These are phyloP conservation scores for Helichrysum umbraculigerum DNA, from an alignment of 129 eudicot species.

Conservation along the genomic window DNA sequence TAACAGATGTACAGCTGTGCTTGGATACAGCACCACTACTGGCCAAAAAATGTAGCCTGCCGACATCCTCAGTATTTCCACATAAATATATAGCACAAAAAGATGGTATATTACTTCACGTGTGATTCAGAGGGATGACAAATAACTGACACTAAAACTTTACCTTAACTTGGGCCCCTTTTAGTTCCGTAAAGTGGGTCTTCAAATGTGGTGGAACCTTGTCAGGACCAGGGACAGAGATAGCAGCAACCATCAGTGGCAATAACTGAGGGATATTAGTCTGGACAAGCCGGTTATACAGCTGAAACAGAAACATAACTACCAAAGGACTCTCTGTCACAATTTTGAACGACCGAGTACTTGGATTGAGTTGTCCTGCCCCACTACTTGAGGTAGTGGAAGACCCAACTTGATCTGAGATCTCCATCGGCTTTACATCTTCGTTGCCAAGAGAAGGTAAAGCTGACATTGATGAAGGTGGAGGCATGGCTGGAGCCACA, in stretches of 20 bases:
- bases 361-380: conserved; percentile 83
- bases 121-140: neutral
- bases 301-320: conserved; percentile 95
- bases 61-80: conserved; percentile 11
- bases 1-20: neutral
- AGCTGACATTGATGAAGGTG: conserved; percentile 51
- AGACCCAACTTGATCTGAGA: conserved; percentile 79
- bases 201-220: conserved; percentile 90
- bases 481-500: conserved; percentile 60
- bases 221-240: conserved; percentile 93
- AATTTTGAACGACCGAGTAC: conserved; percentile 88
- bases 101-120: conserved; percentile 14
- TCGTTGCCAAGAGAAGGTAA: conserved; percentile 63
- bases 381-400: conserved; percentile 45
- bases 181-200: conserved; percentile 83
- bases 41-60: neutral
- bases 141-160: conserved; percentile 10
- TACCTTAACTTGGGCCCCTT: conserved; percentile 99
- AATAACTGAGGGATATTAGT: conserved; percentile 87
- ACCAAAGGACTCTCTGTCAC: conserved; percentile 98
- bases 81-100: conserved; percentile 1
- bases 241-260: conserved; percentile 95
- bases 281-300: conserved; percentile 94
- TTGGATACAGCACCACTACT: neutral
- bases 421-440: conserved; percentile 84